Evolutionary conservation across 2,329 filamentous ascomycete species (phyloP).

Genomic region (Colletotrichum caudatum): DNA sequence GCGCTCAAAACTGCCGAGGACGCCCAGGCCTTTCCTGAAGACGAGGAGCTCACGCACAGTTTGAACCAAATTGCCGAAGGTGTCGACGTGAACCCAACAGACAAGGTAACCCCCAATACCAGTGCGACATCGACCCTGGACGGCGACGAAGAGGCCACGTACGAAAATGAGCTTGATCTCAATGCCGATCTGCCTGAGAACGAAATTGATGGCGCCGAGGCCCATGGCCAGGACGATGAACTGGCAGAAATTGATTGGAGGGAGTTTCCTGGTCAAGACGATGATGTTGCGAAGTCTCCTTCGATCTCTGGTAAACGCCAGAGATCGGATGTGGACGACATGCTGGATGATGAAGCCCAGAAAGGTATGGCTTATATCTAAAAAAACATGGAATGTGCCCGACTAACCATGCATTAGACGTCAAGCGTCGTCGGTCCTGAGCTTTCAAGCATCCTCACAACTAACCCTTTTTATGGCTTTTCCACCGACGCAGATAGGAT

Average conservation of each 20-base stretch:
- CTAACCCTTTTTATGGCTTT: slow-evolving; percentile 29
- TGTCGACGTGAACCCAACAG: slow-evolving; percentile 17
- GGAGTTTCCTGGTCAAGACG: slow-evolving; percentile 44
- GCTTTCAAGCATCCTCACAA: slow-evolving; percentile 16
- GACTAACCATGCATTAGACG: slow-evolving; percentile 43
- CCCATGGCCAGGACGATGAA: slow-evolving; percentile 23
- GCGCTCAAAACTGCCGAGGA: slow-evolving; percentile 5
- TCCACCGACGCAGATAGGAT: slow-evolving; percentile 5
- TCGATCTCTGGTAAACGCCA: slow-evolving; percentile 43
- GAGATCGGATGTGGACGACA: slow-evolving; percentile 44
- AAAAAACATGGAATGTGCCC: background rate
- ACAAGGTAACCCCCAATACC: slow-evolving; percentile 43
- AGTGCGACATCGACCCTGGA: slow-evolving; percentile 51
- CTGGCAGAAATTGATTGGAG: slow-evolving; percentile 47
- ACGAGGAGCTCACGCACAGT: slow-evolving; percentile 14
- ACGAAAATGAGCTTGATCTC: slow-evolving; percentile 50
- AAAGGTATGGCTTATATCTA: slow-evolving; percentile 42
- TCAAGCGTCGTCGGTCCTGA: slow-evolving; percentile 47
- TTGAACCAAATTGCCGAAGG: slow-evolving; percentile 13
- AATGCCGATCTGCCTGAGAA: slow-evolving; percentile 39
- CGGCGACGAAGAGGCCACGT: slow-evolving; percentile 49
- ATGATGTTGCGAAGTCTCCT: slow-evolving; percentile 35
- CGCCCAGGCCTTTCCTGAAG: slow-evolving; percentile 12
- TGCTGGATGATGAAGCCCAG: slow-evolving; percentile 43
- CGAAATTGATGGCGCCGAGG: slow-evolving; percentile 1